These are phyloP conservation scores for Herpotrichia juniperi DNA, from an alignment of 2,329 filamentous ascomycete genomes.

Conservation along the genomic window DNA sequence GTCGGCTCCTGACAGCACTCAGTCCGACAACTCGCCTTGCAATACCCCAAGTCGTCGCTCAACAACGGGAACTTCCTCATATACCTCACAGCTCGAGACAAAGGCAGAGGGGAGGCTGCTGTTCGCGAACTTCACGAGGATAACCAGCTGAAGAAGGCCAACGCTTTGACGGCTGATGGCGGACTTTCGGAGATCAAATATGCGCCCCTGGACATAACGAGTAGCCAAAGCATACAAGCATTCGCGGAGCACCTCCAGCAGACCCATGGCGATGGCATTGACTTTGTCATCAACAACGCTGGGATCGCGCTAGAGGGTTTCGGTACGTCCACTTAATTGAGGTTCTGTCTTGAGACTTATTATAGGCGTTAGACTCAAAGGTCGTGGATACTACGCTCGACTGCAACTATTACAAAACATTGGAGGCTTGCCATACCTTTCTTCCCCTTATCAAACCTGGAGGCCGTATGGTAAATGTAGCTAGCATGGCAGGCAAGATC, in stretches of 20 bases:
- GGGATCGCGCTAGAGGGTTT: slow-evolving; percentile 56
- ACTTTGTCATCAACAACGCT: slow-evolving; percentile 62
- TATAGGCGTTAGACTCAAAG: slow-evolving; percentile 42
- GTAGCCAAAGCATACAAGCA: slow-evolving; percentile 50
- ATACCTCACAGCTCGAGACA: slow-evolving; percentile 60
- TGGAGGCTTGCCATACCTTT: slow-evolving; percentile 52
- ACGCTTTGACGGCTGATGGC: slow-evolving; percentile 47
- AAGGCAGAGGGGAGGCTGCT: slow-evolving; percentile 55
- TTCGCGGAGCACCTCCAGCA: slow-evolving; percentile 52
- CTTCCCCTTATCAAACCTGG: slow-evolving; percentile 53
- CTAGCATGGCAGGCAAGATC: slow-evolving; percentile 53
- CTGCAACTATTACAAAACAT: slow-evolving; percentile 60
- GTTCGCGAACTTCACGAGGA: slow-evolving; percentile 52
- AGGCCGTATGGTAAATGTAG: slow-evolving; percentile 57
- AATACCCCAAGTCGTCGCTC: slow-evolving; percentile 57
- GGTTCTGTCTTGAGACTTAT: not conserved
- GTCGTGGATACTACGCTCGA: slow-evolving; percentile 57
- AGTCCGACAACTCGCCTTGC: slow-evolving; percentile 61
- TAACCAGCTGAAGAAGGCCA: slow-evolving; percentile 52
- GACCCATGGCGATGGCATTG: slow-evolving; percentile 56
- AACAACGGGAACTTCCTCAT: slow-evolving; percentile 57
- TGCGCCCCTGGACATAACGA: slow-evolving; percentile 56
- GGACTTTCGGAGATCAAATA: slow-evolving; percentile 54
- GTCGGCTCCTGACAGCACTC: not conserved
- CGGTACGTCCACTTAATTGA: slow-evolving; percentile 28